A percentile compares a stretch with the other conserved stretches of the same genome.
Evolutionary conservation across 164 flowering plant genomes (phyloP).

Genomic region (Paratinospora sagittata): DNA sequence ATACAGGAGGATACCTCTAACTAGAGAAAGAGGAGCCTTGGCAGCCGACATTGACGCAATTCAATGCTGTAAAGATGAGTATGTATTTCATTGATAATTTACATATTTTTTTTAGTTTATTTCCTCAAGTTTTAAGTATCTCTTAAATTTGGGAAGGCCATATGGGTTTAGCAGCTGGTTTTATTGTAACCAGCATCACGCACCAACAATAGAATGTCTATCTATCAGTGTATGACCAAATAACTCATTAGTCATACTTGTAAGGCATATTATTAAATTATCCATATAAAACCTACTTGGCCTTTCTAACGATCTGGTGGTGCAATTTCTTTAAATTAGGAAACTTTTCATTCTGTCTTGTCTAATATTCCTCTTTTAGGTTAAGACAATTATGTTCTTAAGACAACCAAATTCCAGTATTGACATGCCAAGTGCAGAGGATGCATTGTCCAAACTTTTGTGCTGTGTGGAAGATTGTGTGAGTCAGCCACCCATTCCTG

Average conservation of each 20-base stretch:
- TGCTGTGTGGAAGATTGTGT: too few species aligned
- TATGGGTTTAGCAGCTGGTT: slow-evolving; percentile 5
- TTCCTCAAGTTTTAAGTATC: neutral
- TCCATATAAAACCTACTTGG: neutral
- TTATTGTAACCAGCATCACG: neutral
- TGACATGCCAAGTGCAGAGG: too few species aligned
- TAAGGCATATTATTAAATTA: neutral
- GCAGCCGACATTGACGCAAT: slow-evolving; percentile 91
- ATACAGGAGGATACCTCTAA: slow-evolving; percentile 76
- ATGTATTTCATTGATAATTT: slow-evolving; percentile 7
- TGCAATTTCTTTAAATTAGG: neutral
- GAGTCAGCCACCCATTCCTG: too few species aligned
- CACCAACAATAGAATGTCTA: neutral
- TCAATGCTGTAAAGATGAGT: slow-evolving; percentile 44
- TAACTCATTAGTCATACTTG: neutral
- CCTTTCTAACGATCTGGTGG: slow-evolving; percentile 1
- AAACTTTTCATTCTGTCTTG: neutral
- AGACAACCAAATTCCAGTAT: too few species aligned
- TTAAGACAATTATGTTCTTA: neutral
- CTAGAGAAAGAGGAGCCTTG: slow-evolving; percentile 85
- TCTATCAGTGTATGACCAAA: too few species aligned
- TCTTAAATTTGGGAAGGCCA: neutral
- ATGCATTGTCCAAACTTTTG: too few species aligned
- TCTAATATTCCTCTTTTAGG: slow-evolving; percentile 6
- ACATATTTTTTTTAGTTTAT: neutral